A percentile compares a stretch with the other conserved stretches of the same genome.
Conservation (phyloP, 352 stramenopile species). For the Phytophthora citrophthora region DNA sequence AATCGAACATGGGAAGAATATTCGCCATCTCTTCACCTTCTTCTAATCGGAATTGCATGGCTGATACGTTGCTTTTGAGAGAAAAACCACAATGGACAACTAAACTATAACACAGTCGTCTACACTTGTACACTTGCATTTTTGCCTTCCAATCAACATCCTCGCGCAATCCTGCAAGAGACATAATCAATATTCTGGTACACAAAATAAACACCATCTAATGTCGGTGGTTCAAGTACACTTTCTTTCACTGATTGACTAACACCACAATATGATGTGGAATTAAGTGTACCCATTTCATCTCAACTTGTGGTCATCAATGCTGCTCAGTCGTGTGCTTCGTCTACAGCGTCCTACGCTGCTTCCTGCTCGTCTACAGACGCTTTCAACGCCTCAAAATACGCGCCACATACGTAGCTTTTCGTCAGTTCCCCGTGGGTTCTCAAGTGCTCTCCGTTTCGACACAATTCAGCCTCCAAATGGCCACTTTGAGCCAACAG, state of each 20-base stretch:
- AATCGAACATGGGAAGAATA: not conserved
- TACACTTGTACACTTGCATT: too few species aligned
- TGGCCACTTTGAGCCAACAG: constrained; percentile 34
- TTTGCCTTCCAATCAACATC: too few species aligned
- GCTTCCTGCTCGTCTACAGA: constrained; percentile 4
- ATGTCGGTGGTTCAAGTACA: too few species aligned
- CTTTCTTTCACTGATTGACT: not conserved
- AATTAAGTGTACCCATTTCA: not conserved
- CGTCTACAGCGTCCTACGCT: constrained; percentile 1
- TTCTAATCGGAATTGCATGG: constrained; percentile 3
- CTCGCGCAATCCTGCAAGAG: too few species aligned
- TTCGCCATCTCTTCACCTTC: not conserved
- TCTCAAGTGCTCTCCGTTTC: constrained; percentile 51
- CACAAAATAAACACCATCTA: too few species aligned
- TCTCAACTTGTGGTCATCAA: constrained; percentile 9
- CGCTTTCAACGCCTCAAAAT: not conserved
- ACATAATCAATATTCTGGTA: too few species aligned
- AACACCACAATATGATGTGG: not conserved
- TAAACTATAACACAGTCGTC: too few species aligned
- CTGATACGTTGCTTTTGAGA: not conserved
- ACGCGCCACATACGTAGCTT: constrained; percentile 1
- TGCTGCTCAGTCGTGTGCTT: constrained; percentile 9
- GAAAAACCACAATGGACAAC: constrained; percentile 3
- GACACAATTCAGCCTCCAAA: constrained; percentile 43
- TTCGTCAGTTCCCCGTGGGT: constrained; percentile 36